Evolutionary conservation across 1,139 yeast genomes (phyloP).

Genomic region (Hansenula lynferdii): DNA sequence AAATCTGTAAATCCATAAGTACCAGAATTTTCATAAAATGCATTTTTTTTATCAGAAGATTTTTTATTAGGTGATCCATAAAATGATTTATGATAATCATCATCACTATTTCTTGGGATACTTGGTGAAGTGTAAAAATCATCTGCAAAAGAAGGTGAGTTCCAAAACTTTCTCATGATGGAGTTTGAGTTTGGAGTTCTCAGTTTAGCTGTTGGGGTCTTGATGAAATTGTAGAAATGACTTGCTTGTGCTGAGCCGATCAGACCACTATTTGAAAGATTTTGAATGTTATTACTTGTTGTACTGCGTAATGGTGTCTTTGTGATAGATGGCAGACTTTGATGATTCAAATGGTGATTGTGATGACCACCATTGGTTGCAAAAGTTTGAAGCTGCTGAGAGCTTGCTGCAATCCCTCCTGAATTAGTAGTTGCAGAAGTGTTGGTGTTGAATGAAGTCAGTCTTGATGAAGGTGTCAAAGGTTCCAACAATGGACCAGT

Average conservation of each 20-base stretch:
- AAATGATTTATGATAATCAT: slow-evolving; percentile 43
- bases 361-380: too few relatives aligned
- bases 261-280: slow-evolving; percentile 6
- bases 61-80: slow-evolving; percentile 24
- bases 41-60: neutral
- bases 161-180: slow-evolving; percentile 48
- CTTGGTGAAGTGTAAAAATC: slow-evolving; percentile 63
- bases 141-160: slow-evolving; percentile 62
- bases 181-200: slow-evolving; percentile 30
- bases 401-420: slow-evolving; percentile 2
- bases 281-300: slow-evolving; percentile 13
- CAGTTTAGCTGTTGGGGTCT: slow-evolving; percentile 21
- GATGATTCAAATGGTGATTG: slow-evolving; percentile 12
- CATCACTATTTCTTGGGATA: slow-evolving; percentile 39
- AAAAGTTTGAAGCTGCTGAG: too few relatives aligned
- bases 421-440: slow-evolving; percentile 13
- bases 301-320: slow-evolving; percentile 18
- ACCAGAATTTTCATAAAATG: slow-evolving; percentile 13
- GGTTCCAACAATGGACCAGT: slow-evolving; percentile 65
- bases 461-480: slow-evolving; percentile 24
- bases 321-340: neutral
- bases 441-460: slow-evolving; percentile 14
- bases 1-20: slow-evolving; percentile 29
- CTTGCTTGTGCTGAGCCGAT: slow-evolving; percentile 12
- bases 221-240: slow-evolving; percentile 17